Percentiles rank a stretch among this genome's conserved stretches.
Conservation (phyloP, 148 eudicot genomes). For the Selenicereus undatus region DNA sequence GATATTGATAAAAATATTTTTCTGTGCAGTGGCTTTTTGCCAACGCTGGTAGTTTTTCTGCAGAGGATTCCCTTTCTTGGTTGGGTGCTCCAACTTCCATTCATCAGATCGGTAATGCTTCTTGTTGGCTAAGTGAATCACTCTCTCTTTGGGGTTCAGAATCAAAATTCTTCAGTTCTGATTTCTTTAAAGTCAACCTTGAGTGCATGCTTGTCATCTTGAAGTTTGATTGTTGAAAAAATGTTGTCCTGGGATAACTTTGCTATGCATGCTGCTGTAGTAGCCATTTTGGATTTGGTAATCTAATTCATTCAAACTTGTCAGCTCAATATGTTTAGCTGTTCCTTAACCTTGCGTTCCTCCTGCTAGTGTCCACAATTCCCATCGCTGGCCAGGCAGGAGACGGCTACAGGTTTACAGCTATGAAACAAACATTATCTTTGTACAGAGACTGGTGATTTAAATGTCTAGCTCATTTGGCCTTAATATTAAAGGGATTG, state of each 20-base stretch:
- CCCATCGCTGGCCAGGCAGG: neutral
- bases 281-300: neutral
- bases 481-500: neutral
- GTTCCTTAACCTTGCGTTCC: neutral
- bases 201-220: neutral
- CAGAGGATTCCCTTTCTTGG: constrained; percentile 93
- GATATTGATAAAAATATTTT: constrained; percentile 15
- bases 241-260: neutral
- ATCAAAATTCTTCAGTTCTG: too few relatives aligned
- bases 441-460: neutral
- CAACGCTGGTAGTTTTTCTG: constrained; percentile 73
- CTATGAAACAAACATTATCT: neutral
- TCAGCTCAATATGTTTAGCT: neutral
- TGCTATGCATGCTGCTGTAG: constrained; percentile 3
- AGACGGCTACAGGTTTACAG: neutral
- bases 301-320: neutral
- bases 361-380: neutral
- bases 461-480: neutral
- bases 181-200: neutral
- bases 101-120: constrained; percentile 71
- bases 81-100: constrained; percentile 87
- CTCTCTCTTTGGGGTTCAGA: neutral
- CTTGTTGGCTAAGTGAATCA: neutral
- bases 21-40: constrained; percentile 89
- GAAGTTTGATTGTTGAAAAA: neutral